A percentile compares a stretch with the other conserved stretches of the same genome.
Conservation (phyloP, 345 rosid genomes). For the Lumnitzera racemosa region DNA sequence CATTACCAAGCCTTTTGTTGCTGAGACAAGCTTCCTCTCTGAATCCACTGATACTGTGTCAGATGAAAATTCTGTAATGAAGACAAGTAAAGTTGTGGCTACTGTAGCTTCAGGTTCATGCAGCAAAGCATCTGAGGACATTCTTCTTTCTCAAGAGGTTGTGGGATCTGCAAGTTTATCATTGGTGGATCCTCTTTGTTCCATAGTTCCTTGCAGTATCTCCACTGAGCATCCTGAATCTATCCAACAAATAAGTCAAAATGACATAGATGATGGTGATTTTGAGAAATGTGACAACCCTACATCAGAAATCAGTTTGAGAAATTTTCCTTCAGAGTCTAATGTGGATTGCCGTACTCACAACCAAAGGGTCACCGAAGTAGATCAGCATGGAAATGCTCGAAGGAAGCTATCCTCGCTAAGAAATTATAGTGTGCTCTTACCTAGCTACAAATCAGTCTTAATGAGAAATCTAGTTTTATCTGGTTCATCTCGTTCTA, state of each 20-base stretch:
- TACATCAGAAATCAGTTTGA: conserved; percentile 9
- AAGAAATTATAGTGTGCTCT: conserved; percentile 30
- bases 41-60: conserved; percentile 53
- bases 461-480: conserved; percentile 2
- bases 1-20: conserved; percentile 24
- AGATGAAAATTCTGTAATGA: conserved; percentile 41
- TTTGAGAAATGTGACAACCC: conserved; percentile 19
- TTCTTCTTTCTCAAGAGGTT: conserved; percentile 30
- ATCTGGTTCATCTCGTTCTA: background rate
- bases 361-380: conserved; percentile 11
- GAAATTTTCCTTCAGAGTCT: conserved; percentile 14
- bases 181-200: conserved; percentile 58
- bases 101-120: conserved; percentile 28
- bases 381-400: conserved; percentile 16
- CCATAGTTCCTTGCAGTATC: conserved; percentile 63
- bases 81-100: conserved; percentile 15
- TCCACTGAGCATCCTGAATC: conserved; percentile 26
- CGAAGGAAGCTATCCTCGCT: conserved; percentile 28
- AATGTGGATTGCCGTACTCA: conserved; percentile 3
- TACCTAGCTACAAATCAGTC: conserved; percentile 13
- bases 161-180: conserved; percentile 31
- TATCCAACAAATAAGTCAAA: conserved; percentile 14
- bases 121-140: conserved; percentile 20
- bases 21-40: conserved; percentile 53
- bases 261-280: conserved; percentile 14